A percentile compares a stretch with the other conserved stretches of the same genome.
Conservation (phyloP, 257 asterid species). For the Vinca minor region DNA sequence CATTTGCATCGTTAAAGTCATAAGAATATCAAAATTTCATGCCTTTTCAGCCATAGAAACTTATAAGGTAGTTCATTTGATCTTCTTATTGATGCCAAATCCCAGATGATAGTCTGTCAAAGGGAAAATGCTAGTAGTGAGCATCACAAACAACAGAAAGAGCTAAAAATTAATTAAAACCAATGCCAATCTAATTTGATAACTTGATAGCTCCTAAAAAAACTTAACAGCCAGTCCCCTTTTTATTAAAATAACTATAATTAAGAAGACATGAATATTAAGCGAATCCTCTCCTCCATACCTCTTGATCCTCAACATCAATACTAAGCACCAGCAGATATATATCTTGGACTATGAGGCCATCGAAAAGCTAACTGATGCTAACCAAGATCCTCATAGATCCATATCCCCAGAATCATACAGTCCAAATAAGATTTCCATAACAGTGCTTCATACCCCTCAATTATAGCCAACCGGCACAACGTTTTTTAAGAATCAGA, state of each 20-base stretch:
- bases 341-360: background rate
- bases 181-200: background rate
- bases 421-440: background rate
- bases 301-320: background rate
- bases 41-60: constrained; percentile 6
- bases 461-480: background rate
- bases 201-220: background rate
- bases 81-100: background rate
- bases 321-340: background rate
- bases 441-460: background rate
- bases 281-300: background rate
- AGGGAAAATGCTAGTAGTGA: background rate
- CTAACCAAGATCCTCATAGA: background rate
- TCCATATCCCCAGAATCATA: background rate
- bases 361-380: background rate
- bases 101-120: background rate
- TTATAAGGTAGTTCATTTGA: background rate
- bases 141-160: background rate
- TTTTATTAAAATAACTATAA: background rate
- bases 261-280: background rate
- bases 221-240: background rate
- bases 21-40: constrained; percentile 13
- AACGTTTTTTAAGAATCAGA: too few species aligned
- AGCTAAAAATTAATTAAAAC: background rate
- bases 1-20: constrained; percentile 36